Evolutionary conservation across 345 rosid genomes (phyloP).

Genomic region (Microthlaspi erraticum): DNA sequence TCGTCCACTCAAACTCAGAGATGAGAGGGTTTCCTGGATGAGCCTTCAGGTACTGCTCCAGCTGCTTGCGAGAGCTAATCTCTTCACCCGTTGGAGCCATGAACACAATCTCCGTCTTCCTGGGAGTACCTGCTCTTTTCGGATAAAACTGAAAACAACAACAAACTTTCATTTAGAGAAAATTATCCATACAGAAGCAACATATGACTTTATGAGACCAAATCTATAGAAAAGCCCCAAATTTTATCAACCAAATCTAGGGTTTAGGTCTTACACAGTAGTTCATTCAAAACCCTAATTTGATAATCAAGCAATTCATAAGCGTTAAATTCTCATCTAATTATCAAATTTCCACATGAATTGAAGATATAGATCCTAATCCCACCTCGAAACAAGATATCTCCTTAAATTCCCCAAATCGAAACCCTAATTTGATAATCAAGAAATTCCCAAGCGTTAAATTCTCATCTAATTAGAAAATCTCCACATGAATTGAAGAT

Average conservation of each 20-base stretch:
- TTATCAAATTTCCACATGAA: not conserved
- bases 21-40: constrained; percentile 74
- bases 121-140: constrained; percentile 64
- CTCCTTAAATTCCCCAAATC: constrained; percentile 24
- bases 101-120: constrained; percentile 73
- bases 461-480: not conserved
- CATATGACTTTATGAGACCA: not conserved
- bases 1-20: constrained; percentile 83
- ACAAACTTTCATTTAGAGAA: not conserved
- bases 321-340: constrained; percentile 13
- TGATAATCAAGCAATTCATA: not conserved
- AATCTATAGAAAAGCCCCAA: constrained; percentile 29
- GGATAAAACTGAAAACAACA: constrained; percentile 59
- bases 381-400: not conserved
- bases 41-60: constrained; percentile 80
- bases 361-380: not conserved
- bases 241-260: constrained; percentile 27
- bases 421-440: constrained; percentile 5
- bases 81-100: constrained; percentile 86
- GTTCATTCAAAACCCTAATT: constrained; percentile 28
- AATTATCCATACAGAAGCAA: constrained; percentile 4
- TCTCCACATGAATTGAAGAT: not conserved
- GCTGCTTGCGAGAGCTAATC: constrained; percentile 61
- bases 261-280: constrained; percentile 9
- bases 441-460: not conserved